Evolutionary conservation across 495 filamentous ascomycete genomes (phyloP).

Genomic region (Xanthoparmelia taractica): DNA sequence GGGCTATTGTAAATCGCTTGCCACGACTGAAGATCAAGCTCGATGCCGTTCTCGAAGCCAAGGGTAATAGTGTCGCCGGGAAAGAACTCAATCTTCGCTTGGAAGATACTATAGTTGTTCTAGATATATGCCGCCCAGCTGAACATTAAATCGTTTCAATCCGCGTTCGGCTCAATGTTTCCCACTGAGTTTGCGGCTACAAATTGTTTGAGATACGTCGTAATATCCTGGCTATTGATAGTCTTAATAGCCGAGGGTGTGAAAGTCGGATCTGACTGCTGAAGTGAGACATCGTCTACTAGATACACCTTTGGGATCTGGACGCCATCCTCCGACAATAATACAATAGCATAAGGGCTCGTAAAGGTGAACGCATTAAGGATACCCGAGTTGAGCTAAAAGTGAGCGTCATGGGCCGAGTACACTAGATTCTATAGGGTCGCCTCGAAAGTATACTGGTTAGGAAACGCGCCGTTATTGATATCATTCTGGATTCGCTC

Average conservation of each 20-base stretch:
- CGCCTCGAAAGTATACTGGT: conserved; percentile 46
- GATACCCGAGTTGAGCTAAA: conserved; percentile 35
- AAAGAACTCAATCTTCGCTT: conserved; percentile 35
- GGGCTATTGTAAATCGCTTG: conserved; percentile 33
- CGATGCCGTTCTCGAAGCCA: conserved; percentile 34
- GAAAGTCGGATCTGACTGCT: conserved; percentile 11
- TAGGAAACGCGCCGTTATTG: conserved; percentile 31
- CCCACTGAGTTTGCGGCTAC: conserved; percentile 35
- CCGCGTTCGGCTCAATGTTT: conserved; percentile 39
- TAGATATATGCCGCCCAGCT: conserved; percentile 38
- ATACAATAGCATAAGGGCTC: conserved; percentile 35
- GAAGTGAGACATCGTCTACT: conserved; percentile 12
- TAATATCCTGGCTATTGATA: conserved; percentile 39
- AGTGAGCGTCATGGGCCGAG: conserved; percentile 41
- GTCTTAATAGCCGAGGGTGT: conserved; percentile 35
- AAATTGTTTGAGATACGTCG: conserved; percentile 35
- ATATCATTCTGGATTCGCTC: conserved; percentile 37
- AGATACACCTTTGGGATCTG: conserved; percentile 38
- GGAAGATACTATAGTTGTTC: conserved; percentile 29
- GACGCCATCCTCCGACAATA: conserved; percentile 44
- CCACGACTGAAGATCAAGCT: conserved; percentile 24
- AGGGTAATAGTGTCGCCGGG: conserved; percentile 38
- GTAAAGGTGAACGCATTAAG: conserved; percentile 38
- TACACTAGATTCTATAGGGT: conserved; percentile 38
- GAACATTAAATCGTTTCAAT: conserved; percentile 43